phyloP scores from a whole-genome alignment of 2,329 filamentous ascomycete genomes.

The Thielaviopsis euricoi region DNA sequence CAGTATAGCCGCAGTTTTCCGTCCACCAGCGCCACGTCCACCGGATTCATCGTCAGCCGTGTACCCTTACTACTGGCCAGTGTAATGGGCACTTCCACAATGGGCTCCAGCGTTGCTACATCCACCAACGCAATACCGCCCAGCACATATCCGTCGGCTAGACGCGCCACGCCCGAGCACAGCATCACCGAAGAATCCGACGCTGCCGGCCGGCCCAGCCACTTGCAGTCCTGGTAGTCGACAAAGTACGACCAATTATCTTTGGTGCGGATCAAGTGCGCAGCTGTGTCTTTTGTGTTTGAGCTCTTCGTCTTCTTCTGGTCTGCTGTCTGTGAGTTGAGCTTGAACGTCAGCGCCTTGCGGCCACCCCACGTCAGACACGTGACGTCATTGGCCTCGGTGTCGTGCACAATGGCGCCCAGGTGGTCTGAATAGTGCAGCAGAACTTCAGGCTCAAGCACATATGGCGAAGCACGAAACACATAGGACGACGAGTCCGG shows the following conservation, averaged over 20 bases:
- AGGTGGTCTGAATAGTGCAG: conserved; percentile 26
- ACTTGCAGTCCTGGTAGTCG: conserved; percentile 37
- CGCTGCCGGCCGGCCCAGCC: conserved; percentile 23
- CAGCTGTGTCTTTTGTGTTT: background rate
- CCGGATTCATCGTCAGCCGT: conserved; percentile 30
- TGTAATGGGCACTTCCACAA: conserved; percentile 29
- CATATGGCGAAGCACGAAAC: conserved; percentile 23
- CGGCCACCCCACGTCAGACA: conserved; percentile 31
- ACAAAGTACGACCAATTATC: conserved; percentile 27
- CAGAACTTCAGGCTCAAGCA: conserved; percentile 20
- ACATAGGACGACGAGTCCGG: conserved; percentile 29
- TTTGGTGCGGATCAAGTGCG: conserved; percentile 12
- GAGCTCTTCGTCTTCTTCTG: background rate
- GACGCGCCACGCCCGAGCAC: conserved; percentile 27
- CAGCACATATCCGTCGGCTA: conserved; percentile 17
- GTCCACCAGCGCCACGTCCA: conserved; percentile 27
- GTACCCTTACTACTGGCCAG: conserved; percentile 23
- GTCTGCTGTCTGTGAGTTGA: conserved; percentile 9
- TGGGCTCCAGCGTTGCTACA: conserved; percentile 25
- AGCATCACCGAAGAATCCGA: conserved; percentile 28
- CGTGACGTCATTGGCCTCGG: conserved; percentile 19
- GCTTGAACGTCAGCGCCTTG: conserved; percentile 23
- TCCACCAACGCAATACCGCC: conserved; percentile 33
- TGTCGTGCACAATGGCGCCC: conserved; percentile 29
- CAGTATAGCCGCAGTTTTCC: conserved; percentile 30